Evolutionary conservation across 2,329 filamentous ascomycete genomes (phyloP).

Genomic region (Xylariaceae sp.): DNA sequence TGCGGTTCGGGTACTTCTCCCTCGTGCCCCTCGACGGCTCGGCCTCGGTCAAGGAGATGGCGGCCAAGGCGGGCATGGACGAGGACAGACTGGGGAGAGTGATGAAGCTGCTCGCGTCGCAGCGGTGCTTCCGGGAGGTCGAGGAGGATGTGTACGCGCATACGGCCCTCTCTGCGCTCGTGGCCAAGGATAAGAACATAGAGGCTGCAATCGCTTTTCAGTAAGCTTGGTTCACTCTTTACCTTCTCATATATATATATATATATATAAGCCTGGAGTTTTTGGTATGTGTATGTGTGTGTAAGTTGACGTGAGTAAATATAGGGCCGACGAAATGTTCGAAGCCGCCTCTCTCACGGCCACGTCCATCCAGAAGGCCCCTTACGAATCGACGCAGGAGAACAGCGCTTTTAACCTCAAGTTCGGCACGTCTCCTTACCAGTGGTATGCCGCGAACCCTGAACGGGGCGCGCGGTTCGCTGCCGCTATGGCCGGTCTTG

Average conservation of each 20-base stretch:
- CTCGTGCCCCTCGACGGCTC: conserved; percentile 7
- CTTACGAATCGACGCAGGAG: conserved; percentile 1
- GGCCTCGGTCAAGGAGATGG: conserved; percentile 8
- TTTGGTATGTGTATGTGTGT: neutral
- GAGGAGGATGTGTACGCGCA: conserved; percentile 10
- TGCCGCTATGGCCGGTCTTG: conserved; percentile 9
- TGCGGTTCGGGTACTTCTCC: conserved; percentile 13
- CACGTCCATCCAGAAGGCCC: conserved; percentile 6
- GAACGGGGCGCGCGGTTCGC: conserved; percentile 11
- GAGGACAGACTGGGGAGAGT: conserved; percentile 9
- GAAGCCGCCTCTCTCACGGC: conserved; percentile 8
- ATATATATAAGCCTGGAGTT: too few relatives aligned
- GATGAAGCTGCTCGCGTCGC: conserved; percentile 11
- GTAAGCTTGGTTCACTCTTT: too few relatives aligned
- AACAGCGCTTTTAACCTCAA: conserved; percentile 10
- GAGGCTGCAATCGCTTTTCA: conserved; percentile 5
- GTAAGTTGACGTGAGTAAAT: neutral
- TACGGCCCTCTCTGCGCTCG: conserved; percentile 10
- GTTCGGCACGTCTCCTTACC: conserved; percentile 10
- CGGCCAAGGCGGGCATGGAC: conserved; percentile 9
- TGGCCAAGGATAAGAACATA: conserved; percentile 11
- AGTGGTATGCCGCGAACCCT: conserved; percentile 11
- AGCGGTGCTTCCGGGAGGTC: conserved; percentile 13
- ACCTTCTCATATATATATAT: too few relatives aligned
- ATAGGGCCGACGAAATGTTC: conserved; percentile 13